Evolutionary conservation across 208 protist species (phyloP), one percentile per base, ranked within the genome.

Genomic region (Trichomonas vaginalis): DNA sequence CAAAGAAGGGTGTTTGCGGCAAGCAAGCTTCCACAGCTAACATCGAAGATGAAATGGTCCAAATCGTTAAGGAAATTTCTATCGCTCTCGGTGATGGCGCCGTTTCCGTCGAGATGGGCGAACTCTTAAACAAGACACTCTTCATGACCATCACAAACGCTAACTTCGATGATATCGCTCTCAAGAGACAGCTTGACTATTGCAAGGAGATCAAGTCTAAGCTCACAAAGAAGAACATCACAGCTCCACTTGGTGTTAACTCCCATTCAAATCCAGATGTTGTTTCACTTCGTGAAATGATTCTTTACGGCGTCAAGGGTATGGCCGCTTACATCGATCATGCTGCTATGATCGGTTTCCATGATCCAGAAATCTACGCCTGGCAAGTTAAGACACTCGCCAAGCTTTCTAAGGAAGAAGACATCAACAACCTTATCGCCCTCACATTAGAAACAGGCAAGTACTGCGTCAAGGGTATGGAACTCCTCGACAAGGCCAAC

Each of bases 401-500:
- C 40, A 15, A 3, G 1, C 0, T 83, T n/a, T 42, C 79, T 3
- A 48, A 10, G 0, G 47, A 95, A 15, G 17, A 51, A 32, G 6
- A 45, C 4, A 10, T 95, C 39, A 21, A 56, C 42, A 42, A 95
- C 8, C 47, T 61, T 10, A 21, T 95, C 32, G 39, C 0, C 0
- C 42, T 95, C 8, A 10, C 42, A 6, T 1, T 95, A 0, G 86
- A 95, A 32, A 37, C 27, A 9, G 86, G 86, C 39, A 56, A 47
- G 8, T 47, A 37, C 45, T 35, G 27, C 35, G 47, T 51, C 86
- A 95, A 95, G 39, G 42, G 27, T 3, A 47, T 95, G 86, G 42
- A 48, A 27, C 23, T 95, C 9, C 49, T 95, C 27, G 40, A 96
- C 23, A 12, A 35, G 37, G 95, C 96, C 0, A 32, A 98, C 97